Conservation (phyloP, 306 rosid genomes). For the Malus domestica region DNA sequence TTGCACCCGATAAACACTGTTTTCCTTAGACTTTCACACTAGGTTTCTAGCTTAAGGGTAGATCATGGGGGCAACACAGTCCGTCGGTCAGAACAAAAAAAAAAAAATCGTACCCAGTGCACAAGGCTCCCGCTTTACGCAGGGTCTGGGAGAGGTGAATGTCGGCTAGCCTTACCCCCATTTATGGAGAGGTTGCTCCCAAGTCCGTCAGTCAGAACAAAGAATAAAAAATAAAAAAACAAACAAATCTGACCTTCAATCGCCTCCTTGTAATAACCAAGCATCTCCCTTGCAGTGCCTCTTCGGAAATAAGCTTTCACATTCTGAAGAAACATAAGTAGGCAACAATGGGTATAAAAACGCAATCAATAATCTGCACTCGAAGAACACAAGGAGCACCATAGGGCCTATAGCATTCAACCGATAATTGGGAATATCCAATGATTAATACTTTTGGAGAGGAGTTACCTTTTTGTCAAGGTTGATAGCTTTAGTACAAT, state of each 20-base stretch:
- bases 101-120: neutral
- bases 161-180: too few species aligned
- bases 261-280: slow-evolving; percentile 87
- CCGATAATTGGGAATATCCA: neutral
- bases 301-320: slow-evolving; percentile 89
- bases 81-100: neutral
- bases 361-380: neutral
- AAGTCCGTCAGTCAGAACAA: neutral
- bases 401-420: neutral
- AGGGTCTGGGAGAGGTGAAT: too few species aligned
- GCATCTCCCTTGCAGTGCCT: slow-evolving; percentile 92
- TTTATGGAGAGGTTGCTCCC: too few species aligned
- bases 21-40: neutral
- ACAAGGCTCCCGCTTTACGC: too few species aligned
- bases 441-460: neutral
- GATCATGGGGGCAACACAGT: neutral
- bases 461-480: slow-evolving; percentile 78
- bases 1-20: neutral
- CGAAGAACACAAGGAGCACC: neutral
- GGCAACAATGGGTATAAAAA: neutral
- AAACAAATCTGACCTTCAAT: slow-evolving; percentile 57
- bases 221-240: neutral
- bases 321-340: slow-evolving; percentile 42
- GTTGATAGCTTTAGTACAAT: slow-evolving; percentile 70
- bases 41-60: neutral